Conservation (phyloP, 345 rosid genomes). For the Bruguiera parviflora region DNA sequence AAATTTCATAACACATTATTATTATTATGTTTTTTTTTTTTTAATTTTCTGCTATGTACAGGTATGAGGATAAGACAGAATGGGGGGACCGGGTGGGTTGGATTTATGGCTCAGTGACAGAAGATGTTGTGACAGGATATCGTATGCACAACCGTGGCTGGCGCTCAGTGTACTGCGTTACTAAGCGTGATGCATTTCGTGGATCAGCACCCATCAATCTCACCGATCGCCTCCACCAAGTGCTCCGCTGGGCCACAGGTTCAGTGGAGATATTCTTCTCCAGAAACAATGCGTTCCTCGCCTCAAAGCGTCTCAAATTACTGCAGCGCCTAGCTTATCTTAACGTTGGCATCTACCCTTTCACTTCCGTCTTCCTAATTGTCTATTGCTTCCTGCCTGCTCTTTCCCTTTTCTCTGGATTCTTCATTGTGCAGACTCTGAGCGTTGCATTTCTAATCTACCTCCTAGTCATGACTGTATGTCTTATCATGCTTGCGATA, state of each 20-base stretch:
- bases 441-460: constrained; percentile 57
- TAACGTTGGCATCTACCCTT: constrained; percentile 92
- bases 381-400: constrained; percentile 96
- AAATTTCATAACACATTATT: background rate
- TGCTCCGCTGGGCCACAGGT: constrained; percentile 94
- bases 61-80: constrained; percentile 95
- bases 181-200: constrained; percentile 80
- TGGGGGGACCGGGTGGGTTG: constrained; percentile 98
- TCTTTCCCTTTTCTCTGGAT: constrained; percentile 84
- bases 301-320: constrained; percentile 51
- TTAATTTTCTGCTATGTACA: constrained; percentile 7
- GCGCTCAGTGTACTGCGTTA: constrained; percentile 85
- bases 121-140: constrained; percentile 94
- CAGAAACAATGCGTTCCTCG: constrained; percentile 80
- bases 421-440: constrained; percentile 67
- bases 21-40: background rate
- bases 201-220: constrained; percentile 94
- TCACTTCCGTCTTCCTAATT: constrained; percentile 81
- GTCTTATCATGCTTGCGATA: constrained; percentile 65
- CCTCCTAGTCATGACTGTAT: constrained; percentile 56
- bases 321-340: constrained; percentile 85
- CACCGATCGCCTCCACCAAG: constrained; percentile 91
- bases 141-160: constrained; percentile 99
- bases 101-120: constrained; percentile 96
- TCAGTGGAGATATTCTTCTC: constrained; percentile 97